Percentiles rank a stretch among this genome's conserved stretches.
Conservation (phyloP, 2,329 filamentous ascomycete species). For the Fusarium cyanostomum region DNA sequence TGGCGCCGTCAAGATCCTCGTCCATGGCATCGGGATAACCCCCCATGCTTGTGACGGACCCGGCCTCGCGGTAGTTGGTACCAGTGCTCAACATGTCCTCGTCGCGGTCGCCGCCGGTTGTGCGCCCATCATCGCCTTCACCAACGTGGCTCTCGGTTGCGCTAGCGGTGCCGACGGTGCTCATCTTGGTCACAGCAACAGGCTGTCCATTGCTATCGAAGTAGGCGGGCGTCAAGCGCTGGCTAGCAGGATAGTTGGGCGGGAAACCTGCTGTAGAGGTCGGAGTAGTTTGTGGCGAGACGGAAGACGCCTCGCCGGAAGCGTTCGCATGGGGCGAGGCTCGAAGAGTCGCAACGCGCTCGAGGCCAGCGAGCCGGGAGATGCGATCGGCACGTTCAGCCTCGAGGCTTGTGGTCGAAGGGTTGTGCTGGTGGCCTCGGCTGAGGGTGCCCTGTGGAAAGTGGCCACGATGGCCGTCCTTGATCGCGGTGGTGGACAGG, state of each 20-base stretch:
- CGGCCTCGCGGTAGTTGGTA: slow-evolving; percentile 66
- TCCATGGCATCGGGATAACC: slow-evolving; percentile 60
- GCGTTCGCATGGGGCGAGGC: slow-evolving; percentile 52
- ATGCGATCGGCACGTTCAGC: slow-evolving; percentile 95
- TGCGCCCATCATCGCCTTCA: slow-evolving; percentile 62
- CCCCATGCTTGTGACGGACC: slow-evolving; percentile 65
- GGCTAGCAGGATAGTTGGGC: slow-evolving; percentile 50
- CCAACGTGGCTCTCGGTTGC: slow-evolving; percentile 79
- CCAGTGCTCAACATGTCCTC: slow-evolving; percentile 79
- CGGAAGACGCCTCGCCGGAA: slow-evolving; percentile 49
- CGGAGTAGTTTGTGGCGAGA: slow-evolving; percentile 61
- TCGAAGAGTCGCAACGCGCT: slow-evolving; percentile 82
- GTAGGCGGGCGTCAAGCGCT: slow-evolving; percentile 71
- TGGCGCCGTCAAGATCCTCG: slow-evolving; percentile 59
- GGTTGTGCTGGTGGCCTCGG: slow-evolving; percentile 67
- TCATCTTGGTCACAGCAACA: slow-evolving; percentile 77
- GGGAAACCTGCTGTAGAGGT: slow-evolving; percentile 59
- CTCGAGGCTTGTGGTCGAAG: slow-evolving; percentile 77
- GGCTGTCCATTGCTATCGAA: slow-evolving; percentile 81
- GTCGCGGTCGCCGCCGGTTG: slow-evolving; percentile 64
- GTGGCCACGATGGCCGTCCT: slow-evolving; percentile 91
- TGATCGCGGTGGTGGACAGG: slow-evolving; percentile 93
- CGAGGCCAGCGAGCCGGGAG: slow-evolving; percentile 90
- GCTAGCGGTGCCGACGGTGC: slow-evolving; percentile 90
- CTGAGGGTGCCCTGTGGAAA: slow-evolving; percentile 65